Base-by-base conservation (phyloP, 148 eudicot species). In the Heliosperma pusillum region DNA sequence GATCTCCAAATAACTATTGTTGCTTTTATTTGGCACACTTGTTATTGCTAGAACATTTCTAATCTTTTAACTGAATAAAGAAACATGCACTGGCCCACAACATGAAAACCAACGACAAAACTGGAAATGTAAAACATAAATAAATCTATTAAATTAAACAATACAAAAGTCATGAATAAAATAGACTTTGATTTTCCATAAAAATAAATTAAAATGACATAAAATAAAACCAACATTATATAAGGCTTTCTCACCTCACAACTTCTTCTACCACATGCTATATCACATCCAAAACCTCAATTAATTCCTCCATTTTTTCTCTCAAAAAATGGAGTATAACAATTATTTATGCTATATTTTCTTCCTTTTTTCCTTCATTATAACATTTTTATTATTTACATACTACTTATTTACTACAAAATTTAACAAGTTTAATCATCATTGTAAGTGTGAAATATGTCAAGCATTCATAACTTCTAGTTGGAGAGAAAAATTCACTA, bases 401-500 rank as follows among this genome's bases (percentile, higher is more conserved):
- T 61, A 77, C 76, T 47, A 66, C 29, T 0, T 66, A 16, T 57
- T 71, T 60, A 12, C 44, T 17, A 55, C 25, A 42, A 22, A 58
- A 11, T 27, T 17, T 5, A 45, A 45, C 5, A 66, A 75, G 1
- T 56, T 77, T 11, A 63, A 70, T 20, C 83, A 80, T 9, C 22
- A 19, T 16, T 88, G 92, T 76, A 72, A 79, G 15, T 89, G 92
- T 52, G 87, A 87, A 17, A 72, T 78, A 10, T 89, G 92, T 66
- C 81, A 83, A 4, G 40, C 78, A 65, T 89, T 73, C 21, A 60
- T 89, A 30, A 72, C 79, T 24, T 61, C 57, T 7, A 72, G 80
- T 33, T 86, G 92, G 92, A 21, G 77, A 7, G 1, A 77, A 12
- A 72, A 77, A 2, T 89, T 87, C 67, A 55, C 64, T 1, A 89